Evolutionary conservation across 805 yeast species (phyloP), one percentile per base, ranked within the genome.

Genomic region (Suhomyces pyralidae): DNA sequence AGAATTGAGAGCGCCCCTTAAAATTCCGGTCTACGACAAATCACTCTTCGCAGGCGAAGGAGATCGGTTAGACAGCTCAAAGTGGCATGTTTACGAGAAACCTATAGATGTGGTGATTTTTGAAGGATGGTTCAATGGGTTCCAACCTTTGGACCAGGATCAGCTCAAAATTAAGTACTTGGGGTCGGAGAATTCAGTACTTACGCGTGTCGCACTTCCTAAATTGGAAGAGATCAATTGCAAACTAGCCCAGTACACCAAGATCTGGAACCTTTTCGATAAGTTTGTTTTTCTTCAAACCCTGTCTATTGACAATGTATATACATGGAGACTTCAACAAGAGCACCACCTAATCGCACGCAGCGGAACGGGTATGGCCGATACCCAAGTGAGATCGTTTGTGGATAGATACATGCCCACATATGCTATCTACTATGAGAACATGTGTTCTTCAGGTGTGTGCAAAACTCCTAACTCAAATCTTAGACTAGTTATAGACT

Each of bases 111-210:
- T 91, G 3, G 78, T 93, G 2, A 67, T 93, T 1, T 76, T 94
- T 40, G 99, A 93, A 69, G 99, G 98, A 4, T 93, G 99, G 99
- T 90, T 92, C 71, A 79, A 83, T 22, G 98, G 98, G 1, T 93
- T 83, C 64, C 56, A 64, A 46, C 64, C 75, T 17, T 52, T 73
- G 15, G 65, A 61, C 20, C 51, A 45, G 2, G 63, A 60, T 8
- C 56, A 58, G 48, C 49, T 74, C 8, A 53, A 61, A 17, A 12
- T 61, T 6, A 56, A 47, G 17, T 65, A 63, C 54, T 53, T 65
- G 38, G 50, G 63, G 5, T 25, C 60, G 5, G 63, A 58, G 9
- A 46, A 54, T 20, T 53, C 60, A 2, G 56, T 60, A 2, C 57
- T 69, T 19, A 62, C 61, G 34, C 52, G 58, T 3, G 62, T 64